Conservation (phyloP, 805 yeast species). For the Wickerhamiella kurtzmanii region DNA sequence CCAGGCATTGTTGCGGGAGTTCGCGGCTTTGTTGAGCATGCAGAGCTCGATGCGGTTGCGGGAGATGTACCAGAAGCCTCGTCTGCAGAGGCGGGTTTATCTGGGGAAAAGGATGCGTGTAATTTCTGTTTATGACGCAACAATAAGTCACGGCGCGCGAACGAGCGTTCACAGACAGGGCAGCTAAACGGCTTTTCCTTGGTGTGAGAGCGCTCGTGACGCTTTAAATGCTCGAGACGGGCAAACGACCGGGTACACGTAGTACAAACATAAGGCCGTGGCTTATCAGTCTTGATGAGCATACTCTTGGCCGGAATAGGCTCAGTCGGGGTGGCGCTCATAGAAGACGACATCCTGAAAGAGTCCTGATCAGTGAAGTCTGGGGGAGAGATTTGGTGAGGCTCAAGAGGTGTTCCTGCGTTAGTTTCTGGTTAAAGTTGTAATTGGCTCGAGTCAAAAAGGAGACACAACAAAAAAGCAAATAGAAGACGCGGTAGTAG, state of each 20-base stretch:
- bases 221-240: conserved; percentile 79
- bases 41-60: too few species aligned
- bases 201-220: conserved; percentile 90
- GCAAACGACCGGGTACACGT: conserved; percentile 95
- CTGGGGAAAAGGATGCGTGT: conserved; percentile 35
- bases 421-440: too few species aligned
- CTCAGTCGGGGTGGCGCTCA: conserved; percentile 24
- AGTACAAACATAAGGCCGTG: conserved; percentile 81
- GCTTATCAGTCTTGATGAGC: conserved; percentile 77
- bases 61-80: too few species aligned
- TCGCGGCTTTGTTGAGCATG: too few species aligned
- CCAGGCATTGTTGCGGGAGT: too few species aligned
- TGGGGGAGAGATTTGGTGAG: too few species aligned
- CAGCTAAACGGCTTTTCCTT: conserved; percentile 94
- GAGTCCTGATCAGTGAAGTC: too few species aligned
- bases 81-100: too few species aligned
- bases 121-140: conserved; percentile 90
- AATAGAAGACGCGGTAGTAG: too few species aligned
- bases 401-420: neutral
- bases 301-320: conserved; percentile 83
- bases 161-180: conserved; percentile 90
- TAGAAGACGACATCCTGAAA: neutral
- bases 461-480: too few species aligned
- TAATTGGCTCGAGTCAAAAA: too few species aligned
- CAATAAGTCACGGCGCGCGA: conserved; percentile 63